phyloP scores from a whole-genome alignment of 805 yeast species.

The Middelhovenomyces tepae region DNA sequence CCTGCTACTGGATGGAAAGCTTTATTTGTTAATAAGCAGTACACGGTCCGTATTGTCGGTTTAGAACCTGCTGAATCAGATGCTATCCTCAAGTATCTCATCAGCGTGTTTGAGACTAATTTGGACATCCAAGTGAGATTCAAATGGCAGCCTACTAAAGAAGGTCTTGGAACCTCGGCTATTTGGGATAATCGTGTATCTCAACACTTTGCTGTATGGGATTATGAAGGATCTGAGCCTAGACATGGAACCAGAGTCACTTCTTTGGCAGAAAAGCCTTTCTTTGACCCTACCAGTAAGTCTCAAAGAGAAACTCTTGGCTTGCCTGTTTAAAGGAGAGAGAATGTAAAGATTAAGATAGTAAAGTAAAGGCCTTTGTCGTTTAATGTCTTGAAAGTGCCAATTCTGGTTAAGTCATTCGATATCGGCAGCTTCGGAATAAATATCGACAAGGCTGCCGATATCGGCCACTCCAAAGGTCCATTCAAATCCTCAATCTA shows the following conservation, averaged over 20 bases:
- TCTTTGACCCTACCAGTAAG: constrained; percentile 34
- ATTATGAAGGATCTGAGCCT: constrained; percentile 33
- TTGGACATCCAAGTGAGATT: constrained; percentile 36
- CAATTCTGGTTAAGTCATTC: no score
- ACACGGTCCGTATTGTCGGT: constrained; percentile 59
- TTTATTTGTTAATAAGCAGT: constrained; percentile 45
- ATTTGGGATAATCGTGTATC: constrained; percentile 51
- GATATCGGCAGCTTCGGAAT: no score
- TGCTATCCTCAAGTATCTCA: constrained; percentile 47
- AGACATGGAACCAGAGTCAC: constrained; percentile 36
- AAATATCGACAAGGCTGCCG: no score
- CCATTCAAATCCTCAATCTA: no score
- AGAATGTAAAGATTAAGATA: no score
- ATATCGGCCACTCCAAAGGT: no score
- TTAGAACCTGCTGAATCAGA: constrained; percentile 64
- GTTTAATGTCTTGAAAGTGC: no score
- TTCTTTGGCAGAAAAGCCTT: constrained; percentile 44
- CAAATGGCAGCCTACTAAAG: constrained; percentile 34
- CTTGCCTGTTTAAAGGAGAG: no score
- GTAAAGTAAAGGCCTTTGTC: no score
- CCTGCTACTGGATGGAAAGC: constrained; percentile 56
- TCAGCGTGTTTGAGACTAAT: constrained; percentile 22
- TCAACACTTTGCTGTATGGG: constrained; percentile 43
- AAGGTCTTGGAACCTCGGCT: constrained; percentile 40
- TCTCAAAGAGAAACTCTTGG: constrained; percentile 15